These are phyloP conservation scores for Parathielavia hyrcaniae DNA, from an alignment of 495 filamentous ascomycete species.

Conservation along the genomic window DNA sequence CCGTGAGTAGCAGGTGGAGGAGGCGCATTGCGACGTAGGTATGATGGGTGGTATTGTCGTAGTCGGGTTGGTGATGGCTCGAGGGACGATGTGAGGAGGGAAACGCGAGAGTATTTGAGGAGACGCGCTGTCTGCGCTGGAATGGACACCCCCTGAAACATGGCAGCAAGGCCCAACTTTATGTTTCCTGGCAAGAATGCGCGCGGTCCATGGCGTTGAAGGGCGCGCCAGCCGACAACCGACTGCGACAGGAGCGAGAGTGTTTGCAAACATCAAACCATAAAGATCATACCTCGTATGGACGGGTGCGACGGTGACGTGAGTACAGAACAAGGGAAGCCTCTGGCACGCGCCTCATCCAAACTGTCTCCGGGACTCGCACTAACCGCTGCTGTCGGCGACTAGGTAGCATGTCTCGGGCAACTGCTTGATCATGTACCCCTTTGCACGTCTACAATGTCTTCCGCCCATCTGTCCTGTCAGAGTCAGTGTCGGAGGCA, in stretches of 20 bases:
- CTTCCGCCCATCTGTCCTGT: background rate
- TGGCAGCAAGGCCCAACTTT: too few species aligned
- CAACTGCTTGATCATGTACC: background rate
- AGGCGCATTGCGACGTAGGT: background rate
- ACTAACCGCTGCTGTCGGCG: background rate
- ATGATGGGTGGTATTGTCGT: background rate
- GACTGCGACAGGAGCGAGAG: too few species aligned
- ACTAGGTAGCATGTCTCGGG: background rate
- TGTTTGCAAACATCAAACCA: background rate
- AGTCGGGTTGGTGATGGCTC: background rate
- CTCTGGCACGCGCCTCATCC: background rate
- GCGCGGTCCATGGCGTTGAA: too few species aligned
- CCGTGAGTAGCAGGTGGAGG: background rate
- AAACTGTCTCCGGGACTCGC: background rate
- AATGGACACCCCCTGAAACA: background rate
- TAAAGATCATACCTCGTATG: background rate
- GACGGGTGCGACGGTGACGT: constrained; percentile 1
- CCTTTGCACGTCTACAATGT: background rate
- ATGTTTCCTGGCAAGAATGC: too few species aligned
- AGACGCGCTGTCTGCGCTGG: too few species aligned
- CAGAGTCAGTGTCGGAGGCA: too few species aligned
- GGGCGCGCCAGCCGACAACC: too few species aligned
- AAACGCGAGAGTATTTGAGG: too few species aligned
- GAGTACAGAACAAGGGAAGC: background rate
- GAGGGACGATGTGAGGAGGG: background rate